Base-by-base conservation (phyloP, 2,329 filamentous ascomycete genomes). In the Hypoxylon sp. region DNA sequence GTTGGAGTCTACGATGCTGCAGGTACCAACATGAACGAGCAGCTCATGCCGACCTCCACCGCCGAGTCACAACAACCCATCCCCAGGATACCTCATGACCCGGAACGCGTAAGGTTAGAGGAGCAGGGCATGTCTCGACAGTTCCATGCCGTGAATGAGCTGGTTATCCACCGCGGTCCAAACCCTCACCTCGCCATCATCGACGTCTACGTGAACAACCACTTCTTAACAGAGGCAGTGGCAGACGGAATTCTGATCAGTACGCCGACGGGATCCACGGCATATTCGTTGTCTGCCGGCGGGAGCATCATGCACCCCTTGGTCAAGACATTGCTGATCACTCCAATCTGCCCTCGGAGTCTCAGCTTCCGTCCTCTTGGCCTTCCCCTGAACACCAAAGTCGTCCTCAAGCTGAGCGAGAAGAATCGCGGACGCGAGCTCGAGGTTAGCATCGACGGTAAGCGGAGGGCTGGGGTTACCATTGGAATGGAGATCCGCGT, bases 201-300 rank as follows among this genome's bases (percentile, higher is more conserved):
- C 73, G 93, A 97, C 76, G 93, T 99, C 48, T 96, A 90, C 76
- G 91, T 98, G 66, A 95, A 95, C 74, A 92, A 93, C 35, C 90
- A 94, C 61, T 97, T 96, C 75, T 85, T 99, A 50, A 99, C 96
- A 1, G 94, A 97, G 79, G 95, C 94, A 0, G 95, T 97, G 11
- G 95, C 95, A 0, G 96, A 99, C 79, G 96, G 96, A 56, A 97
- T 99, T 80, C 91, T 98, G 49, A 90, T 98, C 65, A 94, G 92
- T 70, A 98, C 95, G 0, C 96, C 96, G 0, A 99, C 96, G 0
- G 96, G 96, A 2, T 97, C 93, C 44, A 99, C 96, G 0, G 96
- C 96, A 0, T 99, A 99, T 83, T 96, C 92, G 66, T 86, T 99
- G n/a, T 96, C 92, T 72, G 92, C 92, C 2, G 96, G 96, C 2